Base-by-base conservation (phyloP, 306 rosid species). In the Cicer bijugum region DNA sequence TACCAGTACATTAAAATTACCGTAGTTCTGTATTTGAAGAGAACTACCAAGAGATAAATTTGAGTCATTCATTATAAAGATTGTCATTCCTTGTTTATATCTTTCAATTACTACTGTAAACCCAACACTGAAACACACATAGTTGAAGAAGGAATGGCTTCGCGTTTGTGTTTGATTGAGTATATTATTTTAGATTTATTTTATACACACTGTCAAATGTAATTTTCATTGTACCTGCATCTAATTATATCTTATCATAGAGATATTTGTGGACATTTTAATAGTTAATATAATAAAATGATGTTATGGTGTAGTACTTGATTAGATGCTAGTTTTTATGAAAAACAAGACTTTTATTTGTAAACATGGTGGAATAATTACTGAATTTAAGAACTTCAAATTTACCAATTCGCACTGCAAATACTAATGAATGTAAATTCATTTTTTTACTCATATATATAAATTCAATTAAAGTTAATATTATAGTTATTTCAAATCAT, bases 21-120 rank as follows among this genome's bases (percentile, higher is more conserved):
- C 2, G 17, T 46, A n/a, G 75, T 51, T 69, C 37, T 80, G 78
- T 44, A 62, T 77, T 77, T 74, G 23, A 57, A n/a, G 47, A 69
- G 60, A 40, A 37, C 52, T 5, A 23, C 10, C 17, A 15, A 70
- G 52, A 43, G 19, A 57, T 78, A 43, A 57, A 52, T 38, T 64
- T 77, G 63, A 76, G 55, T 28, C 68, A 39, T 69, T 43, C 9
- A 7, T 57, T 71, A 20, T 6, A 8, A 28, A 33, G 67, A 19
- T 19, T 71, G 71, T 38, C 16, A 50, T 14, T 50, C 9, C 20
- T 50, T 43, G 67, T 42, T 39, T 51, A n/a, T 51, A n/a, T 51
- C 46, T 6, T 47, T 19, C 62, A 10, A 11, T 17, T 10, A 10
- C 38, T 46, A 28, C 35, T 4, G 35, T 4, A 28, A 28, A 28